These are phyloP conservation scores for Rhizopogon sp. DNA, from an alignment of 768 basidiomycete species.

Conservation along the genomic window DNA sequence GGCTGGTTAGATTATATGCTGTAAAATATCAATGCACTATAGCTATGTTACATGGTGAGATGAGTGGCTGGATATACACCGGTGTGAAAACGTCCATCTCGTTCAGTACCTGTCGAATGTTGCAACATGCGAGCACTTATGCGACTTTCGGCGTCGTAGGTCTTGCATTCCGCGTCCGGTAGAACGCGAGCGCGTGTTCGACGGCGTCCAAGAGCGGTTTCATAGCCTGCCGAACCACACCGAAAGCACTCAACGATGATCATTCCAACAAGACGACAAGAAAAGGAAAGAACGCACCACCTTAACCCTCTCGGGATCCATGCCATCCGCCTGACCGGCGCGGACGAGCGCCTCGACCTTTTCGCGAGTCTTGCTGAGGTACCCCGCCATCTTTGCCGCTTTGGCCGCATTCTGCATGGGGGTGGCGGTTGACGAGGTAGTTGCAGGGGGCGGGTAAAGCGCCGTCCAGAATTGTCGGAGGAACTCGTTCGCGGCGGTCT, in stretches of 20 bases:
- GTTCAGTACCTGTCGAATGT: too few species aligned
- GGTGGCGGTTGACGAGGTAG: constrained; percentile 41
- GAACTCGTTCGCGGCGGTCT: constrained; percentile 93
- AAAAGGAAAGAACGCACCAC: constrained; percentile 41
- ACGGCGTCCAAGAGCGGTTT: constrained; percentile 70
- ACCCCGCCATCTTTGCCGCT: constrained; percentile 83
- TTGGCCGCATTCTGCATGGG: constrained; percentile 71
- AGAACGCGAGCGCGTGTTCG: constrained; percentile 63
- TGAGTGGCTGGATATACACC: background rate
- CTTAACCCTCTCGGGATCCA: constrained; percentile 59
- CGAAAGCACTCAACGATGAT: background rate
- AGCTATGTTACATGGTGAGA: background rate
- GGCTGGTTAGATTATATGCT: background rate
- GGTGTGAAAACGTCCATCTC: too few species aligned
- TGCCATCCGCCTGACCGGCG: constrained; percentile 51
- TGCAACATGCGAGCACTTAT: background rate
- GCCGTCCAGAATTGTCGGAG: constrained; percentile 94
- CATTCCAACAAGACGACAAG: background rate
- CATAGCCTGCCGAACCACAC: constrained; percentile 51
- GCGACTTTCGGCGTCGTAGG: constrained; percentile 4
- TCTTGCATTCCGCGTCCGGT: constrained; percentile 34
- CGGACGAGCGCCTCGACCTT: constrained; percentile 78
- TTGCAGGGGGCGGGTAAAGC: constrained; percentile 69
- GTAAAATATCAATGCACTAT: constrained; percentile 2
- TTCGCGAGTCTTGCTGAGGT: constrained; percentile 73